phyloP scores from a whole-genome alignment of 2,329 filamentous ascomycete genomes.

The Camillea tinctor region DNA sequence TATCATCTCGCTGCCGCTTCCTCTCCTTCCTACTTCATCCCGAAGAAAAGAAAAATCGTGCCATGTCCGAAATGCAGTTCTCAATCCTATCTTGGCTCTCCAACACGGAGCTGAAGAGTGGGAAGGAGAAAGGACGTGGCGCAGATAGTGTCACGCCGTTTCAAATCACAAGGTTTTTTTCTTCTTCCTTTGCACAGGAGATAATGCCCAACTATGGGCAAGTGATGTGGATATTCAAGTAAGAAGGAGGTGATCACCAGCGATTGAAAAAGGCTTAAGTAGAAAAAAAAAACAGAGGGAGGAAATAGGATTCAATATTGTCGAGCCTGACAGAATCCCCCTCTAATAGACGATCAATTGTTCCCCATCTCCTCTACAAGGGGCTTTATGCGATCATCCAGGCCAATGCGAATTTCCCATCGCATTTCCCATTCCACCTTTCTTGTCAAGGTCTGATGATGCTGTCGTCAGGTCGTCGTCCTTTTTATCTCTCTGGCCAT shows the following conservation, averaged over 20 bases:
- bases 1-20: no score
- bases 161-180: neutral
- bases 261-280: no score
- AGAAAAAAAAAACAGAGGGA: neutral
- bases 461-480: no score
- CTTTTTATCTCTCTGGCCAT: no score
- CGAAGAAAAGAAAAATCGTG: no score
- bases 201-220: neutral
- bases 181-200: neutral
- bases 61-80: no score
- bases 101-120: neutral
- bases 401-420: no score
- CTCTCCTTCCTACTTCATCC: no score
- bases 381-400: no score
- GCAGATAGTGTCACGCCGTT: neutral
- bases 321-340: neutral
- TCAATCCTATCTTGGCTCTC: neutral
- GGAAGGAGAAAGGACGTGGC: neutral
- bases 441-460: no score
- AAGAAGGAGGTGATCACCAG: no score
- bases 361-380: neutral
- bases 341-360: neutral
- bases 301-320: neutral
- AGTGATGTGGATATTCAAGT: neutral
- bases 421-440: no score